A percentile compares a stretch with the other conserved stretches of the same genome.
These are phyloP conservation scores for Neckera pumila DNA, from an alignment of 225 moss, liverwort and hornwort species.

Conservation along the genomic window DNA sequence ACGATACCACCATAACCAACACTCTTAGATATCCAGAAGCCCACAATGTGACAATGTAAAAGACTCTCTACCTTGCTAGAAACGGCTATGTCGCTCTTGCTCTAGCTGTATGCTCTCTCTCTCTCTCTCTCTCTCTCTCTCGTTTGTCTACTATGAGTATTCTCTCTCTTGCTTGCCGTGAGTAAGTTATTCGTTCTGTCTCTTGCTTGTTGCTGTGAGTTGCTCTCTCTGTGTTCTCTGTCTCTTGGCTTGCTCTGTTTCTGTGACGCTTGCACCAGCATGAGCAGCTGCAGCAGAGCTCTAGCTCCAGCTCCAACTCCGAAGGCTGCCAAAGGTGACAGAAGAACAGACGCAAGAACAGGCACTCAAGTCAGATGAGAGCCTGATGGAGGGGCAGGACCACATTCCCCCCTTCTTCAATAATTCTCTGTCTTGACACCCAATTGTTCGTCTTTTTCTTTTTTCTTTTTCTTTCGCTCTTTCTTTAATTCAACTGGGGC, in stretches of 20 bases:
- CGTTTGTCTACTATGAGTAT: neutral
- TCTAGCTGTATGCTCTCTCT: neutral
- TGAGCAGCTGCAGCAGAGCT: neutral
- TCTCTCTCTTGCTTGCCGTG: neutral
- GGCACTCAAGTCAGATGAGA: neutral
- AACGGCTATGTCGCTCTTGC: neutral
- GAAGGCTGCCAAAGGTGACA: constrained; percentile 5
- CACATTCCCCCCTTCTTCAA: constrained; percentile 9
- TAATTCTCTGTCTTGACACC: neutral
- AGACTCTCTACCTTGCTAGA: neutral
- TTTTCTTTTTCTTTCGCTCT: neutral
- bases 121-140: neutral
- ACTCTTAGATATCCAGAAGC: neutral
- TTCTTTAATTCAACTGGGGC: neutral
- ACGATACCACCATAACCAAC: neutral
- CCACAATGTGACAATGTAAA: neutral
- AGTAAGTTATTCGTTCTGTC: neutral
- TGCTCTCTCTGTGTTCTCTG: neutral
- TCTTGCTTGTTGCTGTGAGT: neutral
- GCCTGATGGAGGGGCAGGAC: neutral
- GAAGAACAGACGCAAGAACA: constrained; percentile 8
- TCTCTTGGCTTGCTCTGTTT: neutral
- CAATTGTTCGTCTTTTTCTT: neutral
- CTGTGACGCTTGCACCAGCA: neutral
- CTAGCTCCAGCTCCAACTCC: neutral